Conservation (phyloP, 331 rosid genomes). For the Prunus yedoensis region DNA sequence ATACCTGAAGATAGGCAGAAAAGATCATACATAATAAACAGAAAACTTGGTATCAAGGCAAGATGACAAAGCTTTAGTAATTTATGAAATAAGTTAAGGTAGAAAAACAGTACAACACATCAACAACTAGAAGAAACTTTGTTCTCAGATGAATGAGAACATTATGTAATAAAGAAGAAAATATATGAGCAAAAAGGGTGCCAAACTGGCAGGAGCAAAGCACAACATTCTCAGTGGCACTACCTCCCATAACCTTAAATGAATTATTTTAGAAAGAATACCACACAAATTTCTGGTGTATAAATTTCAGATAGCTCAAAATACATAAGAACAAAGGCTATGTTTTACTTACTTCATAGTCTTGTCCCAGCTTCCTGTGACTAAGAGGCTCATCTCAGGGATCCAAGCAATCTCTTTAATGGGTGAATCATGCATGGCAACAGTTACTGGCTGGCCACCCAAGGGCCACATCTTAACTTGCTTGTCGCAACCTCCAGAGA, state of each 20-base stretch:
- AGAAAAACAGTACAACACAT: neutral
- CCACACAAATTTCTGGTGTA: neutral
- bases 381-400: conserved; percentile 82
- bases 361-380: conserved; percentile 89
- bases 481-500: conserved; percentile 94
- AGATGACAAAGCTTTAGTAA: neutral
- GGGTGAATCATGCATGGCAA: conserved; percentile 90
- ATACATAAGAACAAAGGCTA: neutral
- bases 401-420: conserved; percentile 85
- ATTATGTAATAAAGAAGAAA: too few species aligned
- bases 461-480: conserved; percentile 96
- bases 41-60: neutral
- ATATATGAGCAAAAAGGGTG: neutral
- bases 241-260: neutral
- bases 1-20: conserved; percentile 43
- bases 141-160: neutral
- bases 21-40: neutral
- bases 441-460: conserved; percentile 80
- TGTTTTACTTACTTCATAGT: conserved; percentile 51
- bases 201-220: neutral
- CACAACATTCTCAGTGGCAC: neutral
- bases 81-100: neutral
- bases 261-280: neutral
- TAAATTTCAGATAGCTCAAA: neutral
- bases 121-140: neutral